A percentile compares a stretch with the other conserved stretches of the same genome.
These are phyloP conservation scores for Aureobasidium musti DNA, from an alignment of 2,329 filamentous ascomycete genomes.

Conservation along the genomic window DNA sequence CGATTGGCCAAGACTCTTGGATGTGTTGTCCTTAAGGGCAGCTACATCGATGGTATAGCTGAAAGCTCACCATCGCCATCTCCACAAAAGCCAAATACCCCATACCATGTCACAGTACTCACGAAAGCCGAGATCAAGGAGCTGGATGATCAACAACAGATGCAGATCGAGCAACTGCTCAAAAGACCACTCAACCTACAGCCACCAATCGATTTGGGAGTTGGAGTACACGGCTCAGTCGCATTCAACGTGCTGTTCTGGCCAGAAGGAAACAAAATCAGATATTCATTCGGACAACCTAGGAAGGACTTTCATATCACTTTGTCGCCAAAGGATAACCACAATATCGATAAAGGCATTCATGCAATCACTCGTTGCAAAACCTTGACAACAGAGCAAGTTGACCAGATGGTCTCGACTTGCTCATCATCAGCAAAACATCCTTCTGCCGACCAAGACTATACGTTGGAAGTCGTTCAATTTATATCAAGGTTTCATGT, in stretches of 20 bases:
- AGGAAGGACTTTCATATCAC: constrained; percentile 29
- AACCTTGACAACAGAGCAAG: background rate
- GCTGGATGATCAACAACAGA: background rate
- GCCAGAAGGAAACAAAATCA: constrained; percentile 26
- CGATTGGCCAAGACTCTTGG: background rate
- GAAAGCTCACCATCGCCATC: background rate
- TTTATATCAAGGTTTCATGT: background rate
- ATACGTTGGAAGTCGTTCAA: background rate
- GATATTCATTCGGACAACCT: background rate
- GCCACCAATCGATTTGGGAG: constrained; percentile 3
- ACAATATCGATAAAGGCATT: constrained; percentile 29
- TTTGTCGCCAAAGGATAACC: constrained; percentile 16
- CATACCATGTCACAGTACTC: constrained; percentile 20
- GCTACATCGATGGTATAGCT: background rate
- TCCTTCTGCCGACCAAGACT: background rate
- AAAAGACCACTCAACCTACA: background rate
- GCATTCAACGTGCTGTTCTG: constrained; percentile 27
- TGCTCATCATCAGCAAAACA: background rate
- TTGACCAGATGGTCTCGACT: background rate
- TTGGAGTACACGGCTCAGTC: background rate
- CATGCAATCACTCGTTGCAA: background rate
- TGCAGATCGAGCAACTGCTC: background rate
- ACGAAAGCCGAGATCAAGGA: background rate
- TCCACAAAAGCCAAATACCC: background rate
- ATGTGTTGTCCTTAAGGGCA: constrained; percentile 7